These are phyloP conservation scores for Globisporangium paddicum DNA, from an alignment of 352 stramenopile genomes.

Conservation along the genomic window DNA sequence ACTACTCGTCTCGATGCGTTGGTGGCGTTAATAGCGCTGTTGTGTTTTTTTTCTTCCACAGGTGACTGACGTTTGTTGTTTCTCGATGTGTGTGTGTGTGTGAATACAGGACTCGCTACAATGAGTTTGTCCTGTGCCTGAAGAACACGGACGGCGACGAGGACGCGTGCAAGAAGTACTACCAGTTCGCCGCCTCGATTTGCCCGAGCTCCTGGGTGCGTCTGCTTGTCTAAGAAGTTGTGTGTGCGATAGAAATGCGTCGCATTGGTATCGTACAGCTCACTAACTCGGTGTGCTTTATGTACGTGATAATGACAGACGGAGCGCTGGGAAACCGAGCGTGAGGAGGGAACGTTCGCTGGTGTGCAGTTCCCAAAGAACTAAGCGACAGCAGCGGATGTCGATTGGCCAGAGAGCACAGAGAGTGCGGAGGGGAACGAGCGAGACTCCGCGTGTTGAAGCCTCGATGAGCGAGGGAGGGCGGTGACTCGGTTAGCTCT, in stretches of 20 bases:
- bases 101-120: constrained; percentile 89
- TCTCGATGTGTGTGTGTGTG: background rate
- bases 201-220: constrained; percentile 77
- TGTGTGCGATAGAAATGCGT: constrained; percentile 4
- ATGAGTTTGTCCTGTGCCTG: constrained; percentile 96
- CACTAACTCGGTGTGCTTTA: background rate
- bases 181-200: constrained; percentile 62
- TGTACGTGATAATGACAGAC: constrained; percentile 23
- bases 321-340: constrained; percentile 80
- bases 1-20: background rate
- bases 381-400: constrained; percentile 15
- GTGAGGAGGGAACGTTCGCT: constrained; percentile 78
- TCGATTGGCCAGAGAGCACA: background rate
- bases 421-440: background rate
- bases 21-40: background rate
- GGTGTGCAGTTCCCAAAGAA: constrained; percentile 78
- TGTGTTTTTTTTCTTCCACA: constrained; percentile 5
- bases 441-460: background rate
- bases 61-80: background rate
- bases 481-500: background rate
- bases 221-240: background rate
- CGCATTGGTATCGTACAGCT: background rate
- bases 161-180: constrained; percentile 85
- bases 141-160: constrained; percentile 95
- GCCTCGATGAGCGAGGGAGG: background rate